These are phyloP conservation scores for Daedaleopsis sinensis DNA, from an alignment of 768 basidiomycete genomes.

Conservation along the genomic window DNA sequence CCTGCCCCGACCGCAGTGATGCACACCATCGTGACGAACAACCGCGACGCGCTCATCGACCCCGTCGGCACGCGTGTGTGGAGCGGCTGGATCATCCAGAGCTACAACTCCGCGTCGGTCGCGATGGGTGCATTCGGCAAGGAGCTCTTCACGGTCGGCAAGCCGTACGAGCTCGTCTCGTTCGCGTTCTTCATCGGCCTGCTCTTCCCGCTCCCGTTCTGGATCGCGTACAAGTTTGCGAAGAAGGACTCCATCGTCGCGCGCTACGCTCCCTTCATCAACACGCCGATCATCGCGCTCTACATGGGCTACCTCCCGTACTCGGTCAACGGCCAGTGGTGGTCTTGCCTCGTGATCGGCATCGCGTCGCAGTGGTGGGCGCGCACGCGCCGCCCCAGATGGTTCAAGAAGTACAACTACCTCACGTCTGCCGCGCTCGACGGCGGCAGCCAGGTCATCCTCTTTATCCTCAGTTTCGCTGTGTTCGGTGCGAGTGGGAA, in stretches of 20 bases:
- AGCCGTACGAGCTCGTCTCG: conserved; percentile 50
- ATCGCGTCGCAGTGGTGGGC: conserved; percentile 53
- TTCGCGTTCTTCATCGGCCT: conserved; percentile 56
- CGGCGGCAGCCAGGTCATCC: conserved; percentile 50
- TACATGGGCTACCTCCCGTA: conserved; percentile 46
- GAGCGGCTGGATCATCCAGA: conserved; percentile 57
- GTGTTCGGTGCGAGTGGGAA: conserved; percentile 46
- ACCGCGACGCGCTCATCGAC: conserved; percentile 48
- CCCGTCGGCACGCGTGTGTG: conserved; percentile 54
- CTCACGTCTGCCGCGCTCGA: conserved; percentile 52
- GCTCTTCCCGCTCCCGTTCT: conserved; percentile 52
- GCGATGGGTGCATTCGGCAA: conserved; percentile 58
- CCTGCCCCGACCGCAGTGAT: conserved; percentile 41
- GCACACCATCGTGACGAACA: conserved; percentile 47
- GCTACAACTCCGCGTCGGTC: conserved; percentile 55
- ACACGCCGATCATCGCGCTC: conserved; percentile 47
- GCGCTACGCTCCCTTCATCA: conserved; percentile 43
- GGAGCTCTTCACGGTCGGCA: conserved; percentile 53
- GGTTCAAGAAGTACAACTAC: conserved; percentile 55
- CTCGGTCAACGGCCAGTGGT: conserved; percentile 59
- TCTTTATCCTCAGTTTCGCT: conserved; percentile 48
- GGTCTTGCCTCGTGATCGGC: conserved; percentile 55
- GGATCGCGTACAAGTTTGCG: conserved; percentile 43
- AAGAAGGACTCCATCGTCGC: conserved; percentile 37
- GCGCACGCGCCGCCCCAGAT: conserved; percentile 43